Conservation (phyloP, 2,329 filamentous ascomycete genomes). For the Colletotrichum plurivorum region DNA sequence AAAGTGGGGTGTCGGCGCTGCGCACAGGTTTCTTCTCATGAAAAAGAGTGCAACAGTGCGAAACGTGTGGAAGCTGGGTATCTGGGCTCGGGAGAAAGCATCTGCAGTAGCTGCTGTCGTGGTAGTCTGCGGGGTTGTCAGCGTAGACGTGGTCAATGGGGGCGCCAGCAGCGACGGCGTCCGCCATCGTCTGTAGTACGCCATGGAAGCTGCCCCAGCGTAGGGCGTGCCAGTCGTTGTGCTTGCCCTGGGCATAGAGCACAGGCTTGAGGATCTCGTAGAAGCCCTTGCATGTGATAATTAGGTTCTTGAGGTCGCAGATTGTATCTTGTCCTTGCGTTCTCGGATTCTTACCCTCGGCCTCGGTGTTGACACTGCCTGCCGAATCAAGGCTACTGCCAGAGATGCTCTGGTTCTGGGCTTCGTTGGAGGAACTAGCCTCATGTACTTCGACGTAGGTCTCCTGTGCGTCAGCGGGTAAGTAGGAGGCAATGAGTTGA, state of each 20-base stretch:
- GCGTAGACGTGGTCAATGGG: conserved; percentile 1
- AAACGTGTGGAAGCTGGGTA: not conserved
- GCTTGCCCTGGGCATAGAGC: conserved; percentile 6
- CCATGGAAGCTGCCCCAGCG: conserved; percentile 17
- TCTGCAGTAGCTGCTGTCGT: conserved; percentile 1
- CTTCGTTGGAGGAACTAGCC: not conserved
- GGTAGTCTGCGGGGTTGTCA: not conserved
- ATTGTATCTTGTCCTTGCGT: not conserved
- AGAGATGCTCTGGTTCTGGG: not conserved
- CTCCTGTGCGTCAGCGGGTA: not conserved
- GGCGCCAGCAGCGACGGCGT: not conserved
- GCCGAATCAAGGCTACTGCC: not conserved
- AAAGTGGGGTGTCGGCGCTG: conserved; percentile 7
- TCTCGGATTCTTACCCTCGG: not conserved
- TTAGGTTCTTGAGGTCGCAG: conserved; percentile 15
- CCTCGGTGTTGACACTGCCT: not conserved
- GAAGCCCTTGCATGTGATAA: conserved; percentile 1
- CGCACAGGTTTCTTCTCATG: conserved; percentile 6
- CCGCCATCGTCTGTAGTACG: not conserved
- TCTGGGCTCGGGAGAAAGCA: not conserved
- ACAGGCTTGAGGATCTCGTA: not conserved
- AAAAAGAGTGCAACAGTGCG: not conserved
- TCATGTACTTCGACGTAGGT: not conserved
- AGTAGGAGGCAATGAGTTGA: conserved; percentile 8
- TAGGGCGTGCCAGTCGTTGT: conserved; percentile 21